phyloP scores from a whole-genome alignment of 2,329 filamentous ascomycete genomes.

The Penicillium sp. region DNA sequence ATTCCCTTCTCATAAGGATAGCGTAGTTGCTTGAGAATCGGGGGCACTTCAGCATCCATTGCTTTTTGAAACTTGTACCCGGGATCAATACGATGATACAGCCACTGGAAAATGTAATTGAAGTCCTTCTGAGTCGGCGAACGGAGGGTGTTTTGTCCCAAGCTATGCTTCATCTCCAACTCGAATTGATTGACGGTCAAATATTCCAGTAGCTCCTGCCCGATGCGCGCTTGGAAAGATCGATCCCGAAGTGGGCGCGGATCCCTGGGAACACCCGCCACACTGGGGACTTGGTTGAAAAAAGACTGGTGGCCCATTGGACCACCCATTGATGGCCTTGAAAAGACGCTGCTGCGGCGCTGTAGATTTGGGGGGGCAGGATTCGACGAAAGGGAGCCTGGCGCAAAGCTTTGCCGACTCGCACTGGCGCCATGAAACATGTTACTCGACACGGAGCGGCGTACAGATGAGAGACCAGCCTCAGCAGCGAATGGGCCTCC shows the following conservation, averaged over 20 bases:
- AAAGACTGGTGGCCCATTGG: constrained; percentile 84
- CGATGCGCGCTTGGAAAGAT: constrained; percentile 76
- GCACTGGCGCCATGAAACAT: constrained; percentile 58
- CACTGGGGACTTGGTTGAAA: constrained; percentile 81
- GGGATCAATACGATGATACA: constrained; percentile 94
- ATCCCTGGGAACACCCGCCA: constrained; percentile 80
- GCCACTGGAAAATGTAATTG: constrained; percentile 95
- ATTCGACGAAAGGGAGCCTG: constrained; percentile 55
- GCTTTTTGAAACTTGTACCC: constrained; percentile 90
- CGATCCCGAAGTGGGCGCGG: constrained; percentile 83
- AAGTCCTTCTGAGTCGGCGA: constrained; percentile 98
- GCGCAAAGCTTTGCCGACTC: constrained; percentile 71
- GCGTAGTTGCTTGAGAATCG: constrained; percentile 85
- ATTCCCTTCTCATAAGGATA: constrained; percentile 96
- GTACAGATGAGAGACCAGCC: constrained; percentile 76
- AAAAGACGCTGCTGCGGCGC: constrained; percentile 79
- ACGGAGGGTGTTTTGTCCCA: constrained; percentile 88
- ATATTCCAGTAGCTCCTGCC: constrained; percentile 87
- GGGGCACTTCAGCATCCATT: constrained; percentile 92
- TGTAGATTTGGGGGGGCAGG: constrained; percentile 57
- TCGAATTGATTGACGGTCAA: constrained; percentile 93
- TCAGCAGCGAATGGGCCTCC: constrained; percentile 76
- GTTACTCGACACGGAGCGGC: constrained; percentile 75
- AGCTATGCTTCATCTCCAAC: constrained; percentile 91
- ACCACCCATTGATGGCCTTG: constrained; percentile 67